Base-by-base conservation (phyloP, 257 asterid species). In the Dorcoceras hygrometricum region DNA sequence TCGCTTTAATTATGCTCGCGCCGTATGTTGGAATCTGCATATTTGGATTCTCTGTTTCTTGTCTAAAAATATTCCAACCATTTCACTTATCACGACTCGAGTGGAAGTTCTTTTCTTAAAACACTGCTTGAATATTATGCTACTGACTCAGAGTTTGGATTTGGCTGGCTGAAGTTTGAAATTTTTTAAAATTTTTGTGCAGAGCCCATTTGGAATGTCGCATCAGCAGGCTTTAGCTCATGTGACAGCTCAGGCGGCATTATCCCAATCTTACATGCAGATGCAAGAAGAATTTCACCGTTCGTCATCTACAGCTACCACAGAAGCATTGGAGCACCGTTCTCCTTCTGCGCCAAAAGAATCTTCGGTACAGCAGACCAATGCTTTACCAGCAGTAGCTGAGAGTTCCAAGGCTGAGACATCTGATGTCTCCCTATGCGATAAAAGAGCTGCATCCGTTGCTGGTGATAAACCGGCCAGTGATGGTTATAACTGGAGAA, bases 121-220 rank as follows among this genome's bases (percentile, higher is more conserved):
- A 36, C 46, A 8, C 9, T 8, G 46, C 46, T 36, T 5, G 46
- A 36, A 5, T 16, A 9, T 36, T 36, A 36, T 36, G 16, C 2
- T 8, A 8, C 19, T 14, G 19, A 12, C 16, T 63, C 7, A 6
- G 55, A 48, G 57, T 24, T 70, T 16, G 43, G 5, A 18, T 43
- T 58, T 50, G 48, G 59, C 2, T 32, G 18, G 7, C 6, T n/a
- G 55, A 51, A 43, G 73, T n/a, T n/a, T n/a, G n/a, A n/a, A n/a
- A n/a, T n/a, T 55, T 8, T 28, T 68, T 29, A 63, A 57, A 25
- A 36, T 23, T 67, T 70, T 43, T 26, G 11, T 74, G 78, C 83
- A 94, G 99, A 94, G 99, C 68, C 96, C 99, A 4, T 94, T 94
- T 73, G 99, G 96, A 75, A 90, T 94, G 96, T 94, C 99, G 2